A percentile compares a stretch with the other conserved stretches of the same genome.
These are phyloP conservation scores for Penicillium alfredii DNA, from an alignment of 495 filamentous ascomycete genomes.

Conservation along the genomic window DNA sequence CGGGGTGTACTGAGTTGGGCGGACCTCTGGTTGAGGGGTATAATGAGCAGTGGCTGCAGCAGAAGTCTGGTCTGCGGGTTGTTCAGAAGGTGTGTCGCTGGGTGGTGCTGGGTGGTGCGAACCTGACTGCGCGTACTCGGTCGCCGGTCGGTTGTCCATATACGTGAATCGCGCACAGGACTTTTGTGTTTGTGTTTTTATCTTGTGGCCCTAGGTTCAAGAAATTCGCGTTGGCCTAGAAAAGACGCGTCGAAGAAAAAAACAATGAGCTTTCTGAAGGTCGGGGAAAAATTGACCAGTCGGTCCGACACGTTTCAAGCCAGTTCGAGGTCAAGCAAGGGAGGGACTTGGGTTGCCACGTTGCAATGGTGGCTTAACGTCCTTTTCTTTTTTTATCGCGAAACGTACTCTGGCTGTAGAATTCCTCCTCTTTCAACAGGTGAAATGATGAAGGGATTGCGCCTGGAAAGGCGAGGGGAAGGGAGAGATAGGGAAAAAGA, in stretches of 20 bases:
- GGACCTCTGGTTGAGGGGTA: constrained; percentile 43
- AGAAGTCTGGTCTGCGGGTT: constrained; percentile 80
- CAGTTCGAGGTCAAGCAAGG: too few species aligned
- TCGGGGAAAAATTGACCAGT: constrained; percentile 32
- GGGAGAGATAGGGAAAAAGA: neutral
- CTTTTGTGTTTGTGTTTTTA: too few species aligned
- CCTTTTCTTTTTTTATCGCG: too few species aligned
- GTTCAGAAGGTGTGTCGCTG: constrained; percentile 72
- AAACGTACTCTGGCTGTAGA: too few species aligned
- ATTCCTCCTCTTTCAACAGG: too few species aligned
- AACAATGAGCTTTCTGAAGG: constrained; percentile 4
- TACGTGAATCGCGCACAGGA: constrained; percentile 25
- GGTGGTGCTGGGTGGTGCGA: constrained; percentile 76
- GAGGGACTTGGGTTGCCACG: neutral
- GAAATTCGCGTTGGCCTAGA: neutral
- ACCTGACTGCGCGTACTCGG: constrained; percentile 98
- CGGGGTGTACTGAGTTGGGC: constrained; percentile 50
- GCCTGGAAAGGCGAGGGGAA: neutral
- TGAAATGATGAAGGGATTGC: too few species aligned
- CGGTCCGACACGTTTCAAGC: constrained; percentile 21
- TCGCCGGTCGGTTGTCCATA: constrained; percentile 82
- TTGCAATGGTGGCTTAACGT: constrained; percentile 9
- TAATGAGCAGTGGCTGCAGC: constrained; percentile 55
- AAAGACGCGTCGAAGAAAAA: constrained; percentile 12
- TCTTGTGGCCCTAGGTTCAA: too few species aligned